Percentiles rank a stretch among this genome's conserved stretches.
phyloP scores from a whole-genome alignment of 169 alveolate species.

The Eimeria necatrix region DNA sequence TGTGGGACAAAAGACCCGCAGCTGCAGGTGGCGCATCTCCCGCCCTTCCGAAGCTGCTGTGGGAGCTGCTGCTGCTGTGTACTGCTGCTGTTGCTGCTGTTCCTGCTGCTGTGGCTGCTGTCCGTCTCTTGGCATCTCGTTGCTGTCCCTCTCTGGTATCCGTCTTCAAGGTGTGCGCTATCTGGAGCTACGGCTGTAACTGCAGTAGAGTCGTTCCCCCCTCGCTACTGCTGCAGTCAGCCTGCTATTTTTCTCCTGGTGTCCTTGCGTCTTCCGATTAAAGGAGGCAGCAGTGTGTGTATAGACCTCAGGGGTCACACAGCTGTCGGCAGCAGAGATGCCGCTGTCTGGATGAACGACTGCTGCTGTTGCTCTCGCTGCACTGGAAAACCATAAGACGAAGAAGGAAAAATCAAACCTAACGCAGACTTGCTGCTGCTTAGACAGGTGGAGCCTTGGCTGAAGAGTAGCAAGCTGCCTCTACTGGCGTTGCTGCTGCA shows the following conservation, averaged over 20 bases:
- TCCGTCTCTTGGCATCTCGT: neutral
- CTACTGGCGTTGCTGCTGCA: neutral
- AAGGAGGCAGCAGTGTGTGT: neutral
- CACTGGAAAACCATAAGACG: neutral
- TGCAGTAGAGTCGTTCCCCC: neutral
- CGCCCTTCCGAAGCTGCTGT: constrained; percentile 8
- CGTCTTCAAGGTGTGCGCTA: neutral
- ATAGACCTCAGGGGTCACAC: neutral
- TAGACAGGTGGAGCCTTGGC: neutral
- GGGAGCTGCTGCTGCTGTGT: neutral
- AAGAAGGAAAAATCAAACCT: neutral
- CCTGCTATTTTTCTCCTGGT: neutral
- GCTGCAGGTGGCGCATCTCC: constrained; percentile 60
- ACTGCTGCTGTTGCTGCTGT: constrained; percentile 28
- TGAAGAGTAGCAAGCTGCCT: constrained; percentile 2
- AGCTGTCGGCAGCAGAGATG: neutral
- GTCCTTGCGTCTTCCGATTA: neutral
- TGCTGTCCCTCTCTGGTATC: constrained; percentile 13
- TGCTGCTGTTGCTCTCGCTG: constrained; percentile 9
- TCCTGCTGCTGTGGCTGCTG: neutral
- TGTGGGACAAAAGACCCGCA: neutral
- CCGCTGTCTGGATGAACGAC: constrained; percentile 22
- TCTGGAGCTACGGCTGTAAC: neutral
- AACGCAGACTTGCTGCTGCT: neutral
- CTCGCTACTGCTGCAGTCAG: constrained; percentile 1